Conservation (phyloP, 345 rosid genomes). For the Ceriops decandra region DNA sequence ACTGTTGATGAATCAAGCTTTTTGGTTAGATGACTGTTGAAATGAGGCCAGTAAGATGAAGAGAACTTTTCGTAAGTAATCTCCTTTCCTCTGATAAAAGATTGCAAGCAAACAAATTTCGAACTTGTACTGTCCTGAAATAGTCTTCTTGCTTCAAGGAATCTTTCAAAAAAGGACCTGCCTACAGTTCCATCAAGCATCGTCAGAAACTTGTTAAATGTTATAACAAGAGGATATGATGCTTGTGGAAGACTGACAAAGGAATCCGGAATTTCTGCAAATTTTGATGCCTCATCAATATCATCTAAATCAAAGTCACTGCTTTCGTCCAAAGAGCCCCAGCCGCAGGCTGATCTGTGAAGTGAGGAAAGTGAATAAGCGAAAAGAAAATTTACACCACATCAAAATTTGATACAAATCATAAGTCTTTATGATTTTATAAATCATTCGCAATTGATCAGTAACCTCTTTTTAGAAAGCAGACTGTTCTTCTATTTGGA, state of each 20-base stretch:
- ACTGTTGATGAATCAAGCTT: conserved; percentile 45
- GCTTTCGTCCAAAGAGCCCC: conserved; percentile 18
- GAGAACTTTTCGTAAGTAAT: conserved; percentile 44
- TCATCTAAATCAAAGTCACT: conserved; percentile 24
- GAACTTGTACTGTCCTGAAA: conserved; percentile 15
- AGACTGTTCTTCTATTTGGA: no score
- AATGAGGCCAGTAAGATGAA: conserved; percentile 49
- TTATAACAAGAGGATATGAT: conserved; percentile 46
- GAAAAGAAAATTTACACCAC: not conserved
- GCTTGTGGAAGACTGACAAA: conserved; percentile 29
- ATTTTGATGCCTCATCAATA: conserved; percentile 31
- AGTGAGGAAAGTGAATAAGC: not conserved
- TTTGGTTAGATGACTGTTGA: conserved; percentile 30
- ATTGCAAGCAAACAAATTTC: conserved; percentile 22
- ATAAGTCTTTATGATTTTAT: no score
- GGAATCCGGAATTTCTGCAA: conserved; percentile 43
- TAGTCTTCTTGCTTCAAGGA: conserved; percentile 30
- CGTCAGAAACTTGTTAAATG: conserved; percentile 49
- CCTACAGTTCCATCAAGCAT: conserved; percentile 59
- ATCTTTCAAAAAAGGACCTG: conserved; percentile 43
- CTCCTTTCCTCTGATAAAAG: conserved; percentile 41
- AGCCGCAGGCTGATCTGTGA: conserved; percentile 36
- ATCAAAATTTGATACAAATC: no score
- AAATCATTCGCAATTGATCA: no score
- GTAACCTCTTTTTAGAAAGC: no score